Base-by-base conservation (phyloP, 148 eudicot species). In the Gaultheria prostrata region DNA sequence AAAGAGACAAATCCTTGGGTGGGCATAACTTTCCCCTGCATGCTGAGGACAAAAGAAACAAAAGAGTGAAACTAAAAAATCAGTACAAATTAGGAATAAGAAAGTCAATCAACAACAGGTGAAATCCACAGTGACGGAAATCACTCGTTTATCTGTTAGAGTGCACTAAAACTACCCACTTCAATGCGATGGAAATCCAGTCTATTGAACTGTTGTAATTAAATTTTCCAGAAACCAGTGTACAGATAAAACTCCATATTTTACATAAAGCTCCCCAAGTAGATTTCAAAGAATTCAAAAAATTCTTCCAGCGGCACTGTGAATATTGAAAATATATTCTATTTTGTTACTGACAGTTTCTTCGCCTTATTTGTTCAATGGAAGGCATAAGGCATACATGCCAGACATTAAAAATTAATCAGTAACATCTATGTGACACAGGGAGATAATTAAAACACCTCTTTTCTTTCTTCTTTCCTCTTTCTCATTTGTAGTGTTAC, bases 1-100 rank as follows among this genome's bases (percentile, higher is more conserved):
- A 85, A 96, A 96, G 91, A 96, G 91, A 83, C 98, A 96, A 53
- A 94, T 92, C 83, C 86, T 85, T 21, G 98, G 98, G 86, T 96
- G 91, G 65, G 98, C 91, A 88, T 96, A 96, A 84, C 90, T 92
- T 83, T 96, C 98, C 43, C 88, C 87, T 28, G 92, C 85, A 83
- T 90, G 83, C 96, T 94, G 97, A 86, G 86, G 79, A 87, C 49
- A 74, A 10, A 78, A 81, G 71, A 39, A 59, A 76, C 21, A 43
- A 61, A 74, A 77, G 26, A 65, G 39, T 63, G 79, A 83, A 39
- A 39, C 70, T 24, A 2, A 24, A n/a, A 11, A 63, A 10, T 24
- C 9, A 11, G 3, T 1, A 10, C 10, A 28, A 13, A 65, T 63
- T 63, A 61, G 70, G 0, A 30, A 78, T 17, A 10, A 28, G 56